A percentile compares a stretch with the other conserved stretches of the same genome.
Conservation (phyloP, 768 basidiomycete species). For the Boletus tomentosulus region DNA sequence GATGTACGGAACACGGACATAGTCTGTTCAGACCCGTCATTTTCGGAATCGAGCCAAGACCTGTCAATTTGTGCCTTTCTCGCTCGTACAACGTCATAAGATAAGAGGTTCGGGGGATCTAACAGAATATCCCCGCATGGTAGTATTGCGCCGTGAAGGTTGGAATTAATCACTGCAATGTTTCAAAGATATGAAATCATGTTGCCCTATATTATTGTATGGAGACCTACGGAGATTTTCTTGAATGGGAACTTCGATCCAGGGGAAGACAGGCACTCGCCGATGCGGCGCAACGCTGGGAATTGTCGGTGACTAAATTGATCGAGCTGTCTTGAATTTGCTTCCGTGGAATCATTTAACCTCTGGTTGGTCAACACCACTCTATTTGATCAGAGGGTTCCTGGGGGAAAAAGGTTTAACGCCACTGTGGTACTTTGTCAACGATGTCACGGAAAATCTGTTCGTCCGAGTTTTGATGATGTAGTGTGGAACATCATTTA, state of each 20-base stretch:
- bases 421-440: constrained; percentile 1
- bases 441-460: constrained; percentile 1
- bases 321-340: constrained; percentile 1
- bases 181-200: not conserved
- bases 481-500: not conserved
- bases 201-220: not conserved
- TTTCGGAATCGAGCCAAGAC: constrained; percentile 7
- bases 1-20: constrained; percentile 3
- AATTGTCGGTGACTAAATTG: constrained; percentile 9
- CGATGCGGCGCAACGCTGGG: constrained; percentile 1
- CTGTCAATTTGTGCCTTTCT: constrained; percentile 14
- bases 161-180: not conserved
- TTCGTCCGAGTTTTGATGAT: not conserved
- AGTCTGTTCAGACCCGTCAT: constrained; percentile 1
- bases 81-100: constrained; percentile 6
- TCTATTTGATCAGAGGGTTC: not conserved
- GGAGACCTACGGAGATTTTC: not conserved
- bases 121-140: constrained; percentile 20
- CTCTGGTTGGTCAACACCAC: not conserved
- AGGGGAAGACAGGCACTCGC: constrained; percentile 3
- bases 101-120: constrained; percentile 7
- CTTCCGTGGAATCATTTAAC: constrained; percentile 1
- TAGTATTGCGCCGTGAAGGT: constrained; percentile 15
- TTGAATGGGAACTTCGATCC: constrained; percentile 6
- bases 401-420: constrained; percentile 6